phyloP scores from a whole-genome alignment of 805 yeast species.

The Zygotorulaspora danielsina region DNA sequence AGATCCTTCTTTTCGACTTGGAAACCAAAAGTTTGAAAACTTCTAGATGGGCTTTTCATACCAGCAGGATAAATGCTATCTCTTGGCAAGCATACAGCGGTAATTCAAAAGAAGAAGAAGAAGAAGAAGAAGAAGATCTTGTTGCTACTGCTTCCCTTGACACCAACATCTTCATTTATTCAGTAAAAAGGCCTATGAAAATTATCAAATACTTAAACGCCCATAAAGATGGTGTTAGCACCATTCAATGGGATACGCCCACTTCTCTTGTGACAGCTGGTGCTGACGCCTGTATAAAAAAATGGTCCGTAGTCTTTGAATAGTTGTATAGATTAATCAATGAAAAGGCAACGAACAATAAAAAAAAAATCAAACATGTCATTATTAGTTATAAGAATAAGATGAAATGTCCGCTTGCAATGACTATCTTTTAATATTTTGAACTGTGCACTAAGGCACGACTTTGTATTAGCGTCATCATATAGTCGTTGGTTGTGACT shows the following conservation, averaged over 20 bases:
- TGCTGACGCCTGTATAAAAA: conserved; percentile 71
- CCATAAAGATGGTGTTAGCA: conserved; percentile 82
- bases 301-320: conserved; percentile 48
- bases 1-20: conserved; percentile 66
- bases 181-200: conserved; percentile 72
- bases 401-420: too few relatives aligned
- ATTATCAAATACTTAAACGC: conserved; percentile 71
- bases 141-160: conserved; percentile 81
- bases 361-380: too few relatives aligned
- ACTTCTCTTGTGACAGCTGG: conserved; percentile 65
- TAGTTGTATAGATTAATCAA: not conserved
- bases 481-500: too few relatives aligned
- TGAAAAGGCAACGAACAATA: too few relatives aligned
- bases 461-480: too few relatives aligned
- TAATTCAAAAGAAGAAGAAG: too few relatives aligned
- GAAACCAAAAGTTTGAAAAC: conserved; percentile 57
- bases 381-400: too few relatives aligned
- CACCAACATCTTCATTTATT: conserved; percentile 73
- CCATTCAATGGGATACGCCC: conserved; percentile 61
- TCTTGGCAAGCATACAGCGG: conserved; percentile 68
- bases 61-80: conserved; percentile 71
- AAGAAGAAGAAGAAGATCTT: conserved; percentile 43
- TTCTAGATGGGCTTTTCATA: conserved; percentile 94
- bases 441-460: too few relatives aligned
- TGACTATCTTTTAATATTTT: too few relatives aligned